These are phyloP conservation scores for Ceratocystis smalleyi DNA, from an alignment of 2,329 filamentous ascomycete species.

Conservation along the genomic window DNA sequence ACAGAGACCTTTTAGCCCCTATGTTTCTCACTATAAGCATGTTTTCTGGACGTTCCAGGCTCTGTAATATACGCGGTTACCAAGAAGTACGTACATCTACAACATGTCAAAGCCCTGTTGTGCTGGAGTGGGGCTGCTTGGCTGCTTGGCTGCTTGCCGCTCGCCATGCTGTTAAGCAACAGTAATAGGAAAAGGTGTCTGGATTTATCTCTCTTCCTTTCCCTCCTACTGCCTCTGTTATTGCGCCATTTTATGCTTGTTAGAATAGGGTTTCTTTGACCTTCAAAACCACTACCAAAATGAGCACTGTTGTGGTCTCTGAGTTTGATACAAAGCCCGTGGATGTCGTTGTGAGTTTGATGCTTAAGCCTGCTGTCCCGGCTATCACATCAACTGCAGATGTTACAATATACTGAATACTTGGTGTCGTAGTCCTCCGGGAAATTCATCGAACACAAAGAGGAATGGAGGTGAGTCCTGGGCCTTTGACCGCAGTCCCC, in stretches of 20 bases:
- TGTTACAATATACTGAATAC: neutral
- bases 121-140: neutral
- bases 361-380: neutral
- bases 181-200: neutral
- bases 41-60: neutral
- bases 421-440: neutral
- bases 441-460: neutral
- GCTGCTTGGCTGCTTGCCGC: neutral
- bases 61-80: neutral
- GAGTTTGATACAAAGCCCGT: neutral
- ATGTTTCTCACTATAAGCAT: neutral
- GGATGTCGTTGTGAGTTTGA: constrained; percentile 6
- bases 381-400: neutral
- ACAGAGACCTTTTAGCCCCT: neutral
- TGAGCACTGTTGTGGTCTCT: neutral
- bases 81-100: neutral
- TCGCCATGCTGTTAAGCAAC: neutral
- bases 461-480: neutral
- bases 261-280: too few relatives aligned
- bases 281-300: neutral
- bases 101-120: neutral
- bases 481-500: neutral
- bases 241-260: too few relatives aligned
- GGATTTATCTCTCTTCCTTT: neutral
- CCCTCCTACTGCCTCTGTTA: too few relatives aligned